Evolutionary conservation across 257 asterid species (phyloP), one percentile per base, ranked within the genome.

Genomic region (Mitragyna speciosa): DNA sequence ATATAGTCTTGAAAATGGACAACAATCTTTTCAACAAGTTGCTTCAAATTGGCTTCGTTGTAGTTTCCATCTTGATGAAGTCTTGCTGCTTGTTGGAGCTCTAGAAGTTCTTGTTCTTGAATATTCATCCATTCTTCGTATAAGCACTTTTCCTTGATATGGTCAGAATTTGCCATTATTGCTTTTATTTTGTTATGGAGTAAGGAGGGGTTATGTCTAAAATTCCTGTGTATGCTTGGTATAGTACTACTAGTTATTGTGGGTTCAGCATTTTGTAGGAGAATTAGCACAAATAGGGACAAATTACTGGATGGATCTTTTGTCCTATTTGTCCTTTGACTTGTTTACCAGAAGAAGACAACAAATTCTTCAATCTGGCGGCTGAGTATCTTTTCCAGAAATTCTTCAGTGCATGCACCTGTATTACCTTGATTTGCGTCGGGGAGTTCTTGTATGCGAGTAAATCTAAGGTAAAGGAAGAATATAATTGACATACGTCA

Each of bases 71-170:
- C 56, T 30, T 54, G 33, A 36, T n/a, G 64, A 30, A 56, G 78
- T 2, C 76, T 7, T 6, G 71, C 54, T 68, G 87, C 92, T 20
- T 61, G 71, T 74, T 81, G 78, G 22, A 90, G 84, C 49, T 90
- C 89, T 4, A 76, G 58, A 22, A 87, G 79, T 73, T 89, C 93
- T 63, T 86, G 76, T 12, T 79, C 80, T 63, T 89, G 91, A n/a
- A 89, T 84, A 43, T 45, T 19, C 88, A 85, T 83, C 90, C 90
- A 89, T 6, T 83, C 80, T 3, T 81, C 71, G 58, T 87, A 83
- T 59, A 81, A 15, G 12, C 83, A 81, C 31, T 73, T 78, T 75
- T 83, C 87, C 31, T 69, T 86, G 75, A 8, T 56, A 26, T 79
- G 82, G 78, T 84, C 85, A 52, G 76, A 79, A 10, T 10, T 66